These are phyloP conservation scores for Boletus rubropictus DNA, from an alignment of 768 basidiomycete genomes.

Conservation along the genomic window DNA sequence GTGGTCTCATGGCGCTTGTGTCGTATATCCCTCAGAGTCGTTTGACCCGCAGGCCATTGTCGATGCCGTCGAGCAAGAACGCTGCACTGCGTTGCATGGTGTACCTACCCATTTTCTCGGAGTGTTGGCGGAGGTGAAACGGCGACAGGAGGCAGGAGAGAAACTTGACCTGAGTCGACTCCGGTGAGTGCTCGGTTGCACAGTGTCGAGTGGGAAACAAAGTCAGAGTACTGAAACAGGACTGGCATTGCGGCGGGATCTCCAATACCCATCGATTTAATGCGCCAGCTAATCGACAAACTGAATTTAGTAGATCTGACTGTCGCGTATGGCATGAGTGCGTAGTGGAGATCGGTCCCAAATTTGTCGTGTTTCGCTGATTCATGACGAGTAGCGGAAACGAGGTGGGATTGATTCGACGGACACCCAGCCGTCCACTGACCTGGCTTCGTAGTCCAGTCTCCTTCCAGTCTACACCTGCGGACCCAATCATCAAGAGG, in stretches of 20 bases:
- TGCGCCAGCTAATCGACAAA: slow-evolving; percentile 63
- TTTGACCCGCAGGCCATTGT: slow-evolving; percentile 64
- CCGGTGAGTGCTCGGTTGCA: slow-evolving; percentile 37
- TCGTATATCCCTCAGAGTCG: slow-evolving; percentile 68
- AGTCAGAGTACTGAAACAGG: slow-evolving; percentile 31
- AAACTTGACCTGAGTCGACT: slow-evolving; percentile 44
- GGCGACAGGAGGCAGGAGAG: slow-evolving; percentile 42
- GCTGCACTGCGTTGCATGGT: slow-evolving; percentile 75
- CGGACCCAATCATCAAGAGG: slow-evolving; percentile 65
- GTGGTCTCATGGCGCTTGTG: slow-evolving; percentile 66
- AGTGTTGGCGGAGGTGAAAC: slow-evolving; percentile 61
- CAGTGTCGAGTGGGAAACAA: background rate
- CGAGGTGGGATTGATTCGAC: slow-evolving; percentile 38
- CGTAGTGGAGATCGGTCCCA: slow-evolving; percentile 23
- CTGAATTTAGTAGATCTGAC: slow-evolving; percentile 68
- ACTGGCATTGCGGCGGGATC: slow-evolving; percentile 83
- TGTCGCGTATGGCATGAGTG: slow-evolving; percentile 85
- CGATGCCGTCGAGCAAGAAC: slow-evolving; percentile 60
- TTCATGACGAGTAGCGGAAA: slow-evolving; percentile 51
- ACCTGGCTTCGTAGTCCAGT: slow-evolving; percentile 52
- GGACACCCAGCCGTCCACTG: background rate
- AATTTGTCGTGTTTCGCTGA: slow-evolving; percentile 4
- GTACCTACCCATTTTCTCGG: slow-evolving; percentile 84
- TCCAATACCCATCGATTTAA: slow-evolving; percentile 71
- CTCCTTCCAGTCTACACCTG: slow-evolving; percentile 71